A percentile compares a stretch with the other conserved stretches of the same genome.
Conservation (phyloP, 2,329 filamentous ascomycete genomes). For the Calonectria honghensis region DNA sequence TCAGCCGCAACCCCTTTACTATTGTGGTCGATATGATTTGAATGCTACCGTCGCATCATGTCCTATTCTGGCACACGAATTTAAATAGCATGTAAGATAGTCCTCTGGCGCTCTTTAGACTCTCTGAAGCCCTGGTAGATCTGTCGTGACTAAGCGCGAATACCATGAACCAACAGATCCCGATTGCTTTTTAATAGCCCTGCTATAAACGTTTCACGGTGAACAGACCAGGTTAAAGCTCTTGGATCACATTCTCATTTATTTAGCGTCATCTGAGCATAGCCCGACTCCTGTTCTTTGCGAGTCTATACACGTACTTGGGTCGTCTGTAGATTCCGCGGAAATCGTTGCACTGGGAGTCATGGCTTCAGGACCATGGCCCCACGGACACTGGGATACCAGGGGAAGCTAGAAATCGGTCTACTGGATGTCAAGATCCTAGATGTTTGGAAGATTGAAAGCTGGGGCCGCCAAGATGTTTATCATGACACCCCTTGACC, state of each 20-base stretch:
- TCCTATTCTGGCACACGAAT: not conserved
- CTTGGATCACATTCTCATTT: not conserved
- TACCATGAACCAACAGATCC: too few relatives aligned
- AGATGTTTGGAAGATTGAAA: not conserved
- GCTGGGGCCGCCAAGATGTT: not conserved
- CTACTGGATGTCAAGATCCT: not conserved
- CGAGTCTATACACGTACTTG: not conserved
- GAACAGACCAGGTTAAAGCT: not conserved
- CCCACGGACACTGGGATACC: not conserved
- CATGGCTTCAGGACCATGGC: conserved; percentile 1
- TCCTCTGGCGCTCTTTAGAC: not conserved
- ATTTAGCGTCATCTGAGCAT: too few relatives aligned
- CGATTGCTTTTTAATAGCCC: not conserved
- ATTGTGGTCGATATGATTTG: not conserved
- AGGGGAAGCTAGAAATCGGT: not conserved
- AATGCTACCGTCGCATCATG: conserved; percentile 13
- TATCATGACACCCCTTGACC: conserved; percentile 5
- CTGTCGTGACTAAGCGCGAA: not conserved
- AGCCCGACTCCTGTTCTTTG: not conserved
- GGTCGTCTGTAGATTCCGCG: not conserved
- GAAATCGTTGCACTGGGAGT: not conserved
- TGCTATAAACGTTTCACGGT: not conserved
- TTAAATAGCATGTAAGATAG: not conserved
- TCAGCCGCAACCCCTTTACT: not conserved
- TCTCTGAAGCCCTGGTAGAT: not conserved